A percentile compares a stretch with the other conserved stretches of the same genome.
Conservation (phyloP, 345 rosid species). For the Durio zibethinus region DNA sequence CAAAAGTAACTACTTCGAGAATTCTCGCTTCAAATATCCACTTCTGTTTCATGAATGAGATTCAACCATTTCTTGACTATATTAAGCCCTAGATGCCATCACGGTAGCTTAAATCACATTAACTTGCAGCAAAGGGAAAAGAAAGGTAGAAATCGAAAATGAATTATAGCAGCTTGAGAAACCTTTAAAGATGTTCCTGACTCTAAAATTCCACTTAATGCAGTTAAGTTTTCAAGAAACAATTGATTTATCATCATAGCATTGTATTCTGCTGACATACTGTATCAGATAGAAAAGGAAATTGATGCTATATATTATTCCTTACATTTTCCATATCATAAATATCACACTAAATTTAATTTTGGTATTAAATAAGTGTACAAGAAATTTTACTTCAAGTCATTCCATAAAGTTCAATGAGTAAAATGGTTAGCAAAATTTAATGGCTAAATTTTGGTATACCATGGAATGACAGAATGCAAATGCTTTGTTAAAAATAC, state of each 20-base stretch:
- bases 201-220: neutral
- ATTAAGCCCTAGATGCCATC: neutral
- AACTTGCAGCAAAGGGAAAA: neutral
- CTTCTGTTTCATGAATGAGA: neutral
- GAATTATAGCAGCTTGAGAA: neutral
- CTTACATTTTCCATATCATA: neutral
- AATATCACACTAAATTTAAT: constrained; percentile 9
- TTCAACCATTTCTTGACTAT: neutral
- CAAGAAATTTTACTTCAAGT: constrained; percentile 5
- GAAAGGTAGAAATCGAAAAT: neutral
- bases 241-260: neutral
- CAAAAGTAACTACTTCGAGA: too few species aligned
- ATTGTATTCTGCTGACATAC: neutral
- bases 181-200: neutral
- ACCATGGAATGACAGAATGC: constrained; percentile 12
- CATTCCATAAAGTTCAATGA: constrained; percentile 15
- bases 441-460: constrained; percentile 15
- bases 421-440: constrained; percentile 16
- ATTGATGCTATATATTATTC: neutral
- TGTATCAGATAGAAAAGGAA: neutral
- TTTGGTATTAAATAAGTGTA: constrained; percentile 19
- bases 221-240: neutral
- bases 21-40: neutral
- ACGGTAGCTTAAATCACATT: neutral
- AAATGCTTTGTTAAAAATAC: constrained; percentile 12